These are phyloP conservation scores for Neonectria punicea DNA, from an alignment of 2,329 filamentous ascomycete genomes.

Conservation along the genomic window DNA sequence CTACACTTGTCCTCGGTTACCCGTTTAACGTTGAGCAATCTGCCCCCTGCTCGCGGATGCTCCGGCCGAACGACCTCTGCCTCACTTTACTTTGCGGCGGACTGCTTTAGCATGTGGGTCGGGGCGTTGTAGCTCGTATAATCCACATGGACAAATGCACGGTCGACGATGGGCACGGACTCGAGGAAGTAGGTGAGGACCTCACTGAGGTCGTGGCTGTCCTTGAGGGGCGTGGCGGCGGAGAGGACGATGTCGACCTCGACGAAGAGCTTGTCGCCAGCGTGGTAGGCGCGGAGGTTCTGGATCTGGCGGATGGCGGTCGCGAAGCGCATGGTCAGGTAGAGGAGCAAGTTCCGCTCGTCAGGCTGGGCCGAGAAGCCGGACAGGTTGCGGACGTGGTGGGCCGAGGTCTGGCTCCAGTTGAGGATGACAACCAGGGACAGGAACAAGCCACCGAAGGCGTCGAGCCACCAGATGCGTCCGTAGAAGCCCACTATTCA, in stretches of 20 bases:
- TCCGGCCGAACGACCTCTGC: background rate
- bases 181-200: constrained; percentile 86
- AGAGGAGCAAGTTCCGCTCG: constrained; percentile 85
- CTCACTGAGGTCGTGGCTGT: constrained; percentile 83
- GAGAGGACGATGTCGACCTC: constrained; percentile 86
- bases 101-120: constrained; percentile 62
- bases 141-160: constrained; percentile 76
- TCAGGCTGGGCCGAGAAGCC: constrained; percentile 83
- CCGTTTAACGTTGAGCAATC: background rate
- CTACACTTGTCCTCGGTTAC: background rate
- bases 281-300: constrained; percentile 85
- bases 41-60: background rate
- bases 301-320: constrained; percentile 88
- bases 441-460: constrained; percentile 81
- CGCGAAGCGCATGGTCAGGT: constrained; percentile 93
- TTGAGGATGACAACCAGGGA: constrained; percentile 82
- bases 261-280: constrained; percentile 85
- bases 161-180: constrained; percentile 81
- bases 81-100: constrained; percentile 35
- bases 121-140: constrained; percentile 71
- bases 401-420: constrained; percentile 78
- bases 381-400: constrained; percentile 83
- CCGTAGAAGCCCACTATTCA: constrained; percentile 74
- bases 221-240: constrained; percentile 77
- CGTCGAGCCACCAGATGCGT: constrained; percentile 86